Conservation (phyloP, 2,329 filamentous ascomycete genomes). For the Penicillium thymicola region DNA sequence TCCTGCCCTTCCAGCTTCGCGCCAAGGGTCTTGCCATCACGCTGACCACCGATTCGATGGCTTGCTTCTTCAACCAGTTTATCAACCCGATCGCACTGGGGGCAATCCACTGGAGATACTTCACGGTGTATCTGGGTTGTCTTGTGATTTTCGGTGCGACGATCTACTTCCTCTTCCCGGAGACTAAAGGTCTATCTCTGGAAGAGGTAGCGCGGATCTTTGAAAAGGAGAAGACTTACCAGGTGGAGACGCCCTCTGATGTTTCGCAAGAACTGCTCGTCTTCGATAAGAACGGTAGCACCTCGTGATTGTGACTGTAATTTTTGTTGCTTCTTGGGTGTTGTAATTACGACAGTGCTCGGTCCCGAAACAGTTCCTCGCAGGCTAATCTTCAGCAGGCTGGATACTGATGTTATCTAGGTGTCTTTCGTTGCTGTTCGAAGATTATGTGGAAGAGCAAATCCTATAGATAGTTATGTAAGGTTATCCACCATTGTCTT, state of each 20-base stretch:
- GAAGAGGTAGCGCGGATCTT: constrained; percentile 18
- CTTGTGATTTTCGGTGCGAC: constrained; percentile 28
- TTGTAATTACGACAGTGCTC: constrained; percentile 12
- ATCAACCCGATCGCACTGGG: constrained; percentile 43
- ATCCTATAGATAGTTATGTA: constrained; percentile 7
- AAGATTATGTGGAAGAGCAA: constrained; percentile 1
- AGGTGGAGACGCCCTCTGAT: constrained; percentile 6
- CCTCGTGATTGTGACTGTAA: constrained; percentile 3
- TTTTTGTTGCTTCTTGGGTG: constrained; percentile 5
- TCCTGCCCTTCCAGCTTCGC: constrained; percentile 20
- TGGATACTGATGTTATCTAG: constrained; percentile 3
- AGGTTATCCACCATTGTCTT: not conserved
- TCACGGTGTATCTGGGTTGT: constrained; percentile 40
- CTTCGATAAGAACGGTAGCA: constrained; percentile 3
- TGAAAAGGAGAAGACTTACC: constrained; percentile 5
- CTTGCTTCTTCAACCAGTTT: constrained; percentile 38
- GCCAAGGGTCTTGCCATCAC: constrained; percentile 24
- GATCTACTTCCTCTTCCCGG: constrained; percentile 39
- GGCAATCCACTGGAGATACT: constrained; percentile 41
- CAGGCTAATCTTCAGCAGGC: not conserved
- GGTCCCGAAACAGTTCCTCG: constrained; percentile 2
- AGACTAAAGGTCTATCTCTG: constrained; percentile 18
- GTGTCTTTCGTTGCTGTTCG: not conserved
- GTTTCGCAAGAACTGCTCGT: constrained; percentile 13
- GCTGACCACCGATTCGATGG: constrained; percentile 23